Base-by-base conservation (phyloP, 805 yeast genomes). In the Starmerella riodocensis region DNA sequence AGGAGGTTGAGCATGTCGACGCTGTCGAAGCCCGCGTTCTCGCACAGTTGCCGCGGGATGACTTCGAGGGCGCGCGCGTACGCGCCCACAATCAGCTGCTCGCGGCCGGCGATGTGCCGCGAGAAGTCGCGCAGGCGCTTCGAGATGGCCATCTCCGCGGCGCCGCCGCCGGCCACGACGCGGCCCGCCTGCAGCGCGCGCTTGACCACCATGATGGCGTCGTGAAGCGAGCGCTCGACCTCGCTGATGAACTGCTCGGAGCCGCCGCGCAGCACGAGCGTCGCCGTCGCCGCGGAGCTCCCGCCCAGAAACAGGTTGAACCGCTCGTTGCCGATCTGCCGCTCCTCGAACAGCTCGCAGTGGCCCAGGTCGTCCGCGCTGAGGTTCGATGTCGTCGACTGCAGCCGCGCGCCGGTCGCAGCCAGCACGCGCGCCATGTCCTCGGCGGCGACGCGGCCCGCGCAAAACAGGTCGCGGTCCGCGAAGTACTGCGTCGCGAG, bases 161-260 rank as follows among this genome's bases (percentile, higher is more conserved):
- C 99, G 48, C 99, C 99, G 49, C 99, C 99, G 46, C 99, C 99
- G 12, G 94, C 97, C 42, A 91, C 98, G 50, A 91, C 76, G 22
- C 73, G 65, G 55, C 76, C 79, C 58, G 86, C 86, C 55, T 81
- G 77, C 30, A 91, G 74, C 2, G 97, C 93, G 53, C 98, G 73
- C 64, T 86, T 88, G 33, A 88, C 97, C 59, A 91, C 86, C 98
- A 88, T 88, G 36, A 91, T 84, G 36, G 98, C 98, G 64, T 91
- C 99, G 57, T 91, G 97, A 50, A 91, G 68, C 2, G 96, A 88
- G 63, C 98, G 74, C 61, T 91, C 98, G 20, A 93, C 95, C 66
- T 91, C 98, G 40, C 94, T 95, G 55, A 91, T 78, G 29, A 91
- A 93, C 67, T 91, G 98, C 55, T 88, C 96, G 19, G 97, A 94